Evolutionary conservation across 495 filamentous ascomycete genomes (phyloP).

Genomic region (Annulohypoxylon nitens): DNA sequence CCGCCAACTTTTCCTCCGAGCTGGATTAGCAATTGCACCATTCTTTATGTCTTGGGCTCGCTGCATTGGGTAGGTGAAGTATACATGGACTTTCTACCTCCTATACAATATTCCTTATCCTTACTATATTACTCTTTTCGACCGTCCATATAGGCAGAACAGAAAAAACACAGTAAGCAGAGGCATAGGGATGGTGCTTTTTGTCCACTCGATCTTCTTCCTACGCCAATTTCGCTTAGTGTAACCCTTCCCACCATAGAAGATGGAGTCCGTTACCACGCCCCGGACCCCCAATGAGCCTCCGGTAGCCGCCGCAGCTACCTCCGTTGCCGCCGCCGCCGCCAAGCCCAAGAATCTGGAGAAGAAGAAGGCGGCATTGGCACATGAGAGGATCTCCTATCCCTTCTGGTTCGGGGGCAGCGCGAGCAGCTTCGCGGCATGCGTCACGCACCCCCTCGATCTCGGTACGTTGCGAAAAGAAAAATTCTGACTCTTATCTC

Average conservation of each 20-base stretch:
- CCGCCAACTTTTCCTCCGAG: constrained; percentile 41
- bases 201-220: constrained; percentile 38
- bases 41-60: constrained; percentile 47
- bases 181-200: constrained; percentile 42
- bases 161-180: constrained; percentile 42
- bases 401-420: constrained; percentile 97
- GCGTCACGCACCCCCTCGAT: constrained; percentile 91
- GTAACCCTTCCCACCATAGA: constrained; percentile 36
- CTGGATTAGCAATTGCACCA: constrained; percentile 23
- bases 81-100: constrained; percentile 15
- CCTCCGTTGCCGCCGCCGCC: constrained; percentile 25
- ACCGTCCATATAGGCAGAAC: constrained; percentile 24
- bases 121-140: constrained; percentile 38
- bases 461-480: constrained; percentile 66
- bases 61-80: constrained; percentile 42
- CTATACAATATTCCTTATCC: constrained; percentile 20
- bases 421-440: constrained; percentile 89
- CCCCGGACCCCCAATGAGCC: constrained; percentile 37
- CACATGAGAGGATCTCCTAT: constrained; percentile 66
- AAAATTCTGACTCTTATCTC: background rate
- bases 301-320: constrained; percentile 31
- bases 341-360: constrained; percentile 48
- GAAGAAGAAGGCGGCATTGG: constrained; percentile 48
- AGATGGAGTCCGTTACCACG: constrained; percentile 43
- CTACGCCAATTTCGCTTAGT: constrained; percentile 35